Evolutionary conservation across 2,329 filamentous ascomycete genomes (phyloP).

Genomic region (Alternaria alternata): DNA sequence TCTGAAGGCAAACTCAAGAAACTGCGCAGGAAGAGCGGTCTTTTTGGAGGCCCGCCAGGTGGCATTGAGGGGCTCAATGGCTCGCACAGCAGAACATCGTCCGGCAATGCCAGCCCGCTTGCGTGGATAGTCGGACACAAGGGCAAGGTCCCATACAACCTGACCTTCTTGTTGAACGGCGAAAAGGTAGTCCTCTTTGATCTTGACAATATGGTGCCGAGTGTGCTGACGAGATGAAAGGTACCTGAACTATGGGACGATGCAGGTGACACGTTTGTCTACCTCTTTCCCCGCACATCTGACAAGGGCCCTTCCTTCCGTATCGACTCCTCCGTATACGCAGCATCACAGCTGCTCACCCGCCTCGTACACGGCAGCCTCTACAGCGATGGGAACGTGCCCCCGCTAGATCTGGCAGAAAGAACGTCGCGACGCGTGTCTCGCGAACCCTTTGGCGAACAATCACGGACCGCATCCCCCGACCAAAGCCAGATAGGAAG

Average conservation of each 20-base stretch:
- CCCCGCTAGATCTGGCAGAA: constrained; percentile 30
- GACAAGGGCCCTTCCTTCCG: constrained; percentile 68
- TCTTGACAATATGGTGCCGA: constrained; percentile 9
- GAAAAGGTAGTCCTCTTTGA: constrained; percentile 55
- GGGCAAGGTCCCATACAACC: constrained; percentile 65
- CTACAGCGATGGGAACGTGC: constrained; percentile 49
- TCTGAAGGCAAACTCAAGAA: constrained; percentile 41
- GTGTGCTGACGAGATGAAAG: constrained; percentile 43
- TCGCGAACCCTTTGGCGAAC: constrained; percentile 31
- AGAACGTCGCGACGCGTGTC: constrained; percentile 33
- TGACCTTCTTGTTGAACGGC: constrained; percentile 59
- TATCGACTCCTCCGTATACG: constrained; percentile 66
- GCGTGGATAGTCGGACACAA: constrained; percentile 69
- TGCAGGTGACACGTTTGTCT: constrained; percentile 68
- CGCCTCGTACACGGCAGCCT: constrained; percentile 63
- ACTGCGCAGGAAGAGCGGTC: constrained; percentile 44
- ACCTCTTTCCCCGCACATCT: constrained; percentile 66
- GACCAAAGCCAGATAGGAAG: constrained; percentile 45
- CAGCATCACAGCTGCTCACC: constrained; percentile 64
- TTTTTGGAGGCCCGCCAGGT: constrained; percentile 38
- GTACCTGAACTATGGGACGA: constrained; percentile 69
- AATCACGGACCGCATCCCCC: constrained; percentile 45
- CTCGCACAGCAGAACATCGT: constrained; percentile 26
- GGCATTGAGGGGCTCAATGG: constrained; percentile 23
- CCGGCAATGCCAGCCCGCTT: constrained; percentile 36